Evolutionary conservation across 768 basidiomycete species (phyloP).

Genomic region (Serendipita sp.): DNA sequence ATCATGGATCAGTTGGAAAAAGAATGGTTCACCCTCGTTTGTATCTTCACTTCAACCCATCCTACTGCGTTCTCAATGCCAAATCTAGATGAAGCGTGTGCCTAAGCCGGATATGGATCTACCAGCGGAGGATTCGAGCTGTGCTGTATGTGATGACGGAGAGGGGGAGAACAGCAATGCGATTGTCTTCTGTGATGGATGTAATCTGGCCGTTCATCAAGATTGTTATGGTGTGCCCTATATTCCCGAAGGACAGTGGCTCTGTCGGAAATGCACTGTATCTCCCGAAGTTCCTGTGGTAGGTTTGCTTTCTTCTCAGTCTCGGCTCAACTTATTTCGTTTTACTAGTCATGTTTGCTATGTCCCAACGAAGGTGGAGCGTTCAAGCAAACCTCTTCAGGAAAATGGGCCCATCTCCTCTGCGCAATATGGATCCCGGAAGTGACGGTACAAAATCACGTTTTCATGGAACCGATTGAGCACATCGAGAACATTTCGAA

Average conservation of each 20-base stretch:
- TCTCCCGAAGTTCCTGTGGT: constrained; percentile 95
- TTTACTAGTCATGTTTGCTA: constrained; percentile 66
- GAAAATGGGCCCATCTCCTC: constrained; percentile 90
- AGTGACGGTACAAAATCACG: constrained; percentile 79
- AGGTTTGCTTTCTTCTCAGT: constrained; percentile 19
- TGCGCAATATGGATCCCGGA: constrained; percentile 98
- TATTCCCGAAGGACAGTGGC: constrained; percentile 98
- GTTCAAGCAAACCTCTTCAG: constrained; percentile 88
- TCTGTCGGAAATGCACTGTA: constrained; percentile 95
- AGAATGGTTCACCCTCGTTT: constrained; percentile 93
- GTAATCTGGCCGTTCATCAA: constrained; percentile 98
- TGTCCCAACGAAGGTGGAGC: constrained; percentile 96
- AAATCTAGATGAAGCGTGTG: constrained; percentile 69
- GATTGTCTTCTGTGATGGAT: constrained; percentile 98
- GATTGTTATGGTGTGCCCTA: constrained; percentile 99
- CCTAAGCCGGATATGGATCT: constrained; percentile 77
- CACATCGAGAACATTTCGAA: constrained; percentile 79
- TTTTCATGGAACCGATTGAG: constrained; percentile 97
- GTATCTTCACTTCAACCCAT: constrained; percentile 16
- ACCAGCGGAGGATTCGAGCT: constrained; percentile 90
- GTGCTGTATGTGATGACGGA: constrained; percentile 93
- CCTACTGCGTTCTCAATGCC: background rate
- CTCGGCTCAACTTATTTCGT: background rate
- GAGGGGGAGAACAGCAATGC: constrained; percentile 98
- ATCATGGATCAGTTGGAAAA: constrained; percentile 97